Conservation (phyloP, 2,329 filamentous ascomycete genomes). For the Aspergillus sp. region DNA sequence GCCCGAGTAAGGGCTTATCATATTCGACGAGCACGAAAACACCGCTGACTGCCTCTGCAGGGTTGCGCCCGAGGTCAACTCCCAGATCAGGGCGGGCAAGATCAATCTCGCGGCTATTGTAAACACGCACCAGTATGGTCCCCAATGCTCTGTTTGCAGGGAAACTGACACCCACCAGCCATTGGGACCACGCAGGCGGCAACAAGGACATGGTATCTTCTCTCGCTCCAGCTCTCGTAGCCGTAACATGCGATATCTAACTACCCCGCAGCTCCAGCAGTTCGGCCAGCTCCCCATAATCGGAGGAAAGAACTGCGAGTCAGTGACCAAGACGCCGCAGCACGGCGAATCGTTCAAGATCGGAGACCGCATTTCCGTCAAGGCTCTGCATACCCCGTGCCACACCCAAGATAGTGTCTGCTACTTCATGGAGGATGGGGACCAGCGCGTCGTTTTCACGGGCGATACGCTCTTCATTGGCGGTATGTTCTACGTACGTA, state of each 20-base stretch:
- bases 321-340: slow-evolving; percentile 65
- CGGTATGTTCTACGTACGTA: slow-evolving; percentile 42
- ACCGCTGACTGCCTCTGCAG: slow-evolving; percentile 26
- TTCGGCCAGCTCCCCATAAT: slow-evolving; percentile 63
- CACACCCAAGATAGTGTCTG: slow-evolving; percentile 99
- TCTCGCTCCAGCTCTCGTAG: too few relatives aligned
- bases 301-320: slow-evolving; percentile 76
- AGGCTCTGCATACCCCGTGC: slow-evolving; percentile 87
- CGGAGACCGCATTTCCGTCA: slow-evolving; percentile 69
- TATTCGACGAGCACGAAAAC: background rate
- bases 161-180: slow-evolving; percentile 45
- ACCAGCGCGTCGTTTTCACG: slow-evolving; percentile 72
- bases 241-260: too few relatives aligned
- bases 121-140: slow-evolving; percentile 87
- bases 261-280: slow-evolving; percentile 45
- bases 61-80: slow-evolving; percentile 57
- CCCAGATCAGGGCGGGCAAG: slow-evolving; percentile 58
- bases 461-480: slow-evolving; percentile 95
- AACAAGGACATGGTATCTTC: slow-evolving; percentile 66
- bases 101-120: slow-evolving; percentile 84
- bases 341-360: slow-evolving; percentile 73
- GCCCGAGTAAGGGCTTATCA: slow-evolving; percentile 32
- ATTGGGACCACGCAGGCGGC: slow-evolving; percentile 89
- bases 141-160: background rate
- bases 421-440: slow-evolving; percentile 75